Evolutionary conservation across 805 yeast genomes (phyloP), one percentile per base, ranked within the genome.

Genomic region (Yamadazyma kitorensis): DNA sequence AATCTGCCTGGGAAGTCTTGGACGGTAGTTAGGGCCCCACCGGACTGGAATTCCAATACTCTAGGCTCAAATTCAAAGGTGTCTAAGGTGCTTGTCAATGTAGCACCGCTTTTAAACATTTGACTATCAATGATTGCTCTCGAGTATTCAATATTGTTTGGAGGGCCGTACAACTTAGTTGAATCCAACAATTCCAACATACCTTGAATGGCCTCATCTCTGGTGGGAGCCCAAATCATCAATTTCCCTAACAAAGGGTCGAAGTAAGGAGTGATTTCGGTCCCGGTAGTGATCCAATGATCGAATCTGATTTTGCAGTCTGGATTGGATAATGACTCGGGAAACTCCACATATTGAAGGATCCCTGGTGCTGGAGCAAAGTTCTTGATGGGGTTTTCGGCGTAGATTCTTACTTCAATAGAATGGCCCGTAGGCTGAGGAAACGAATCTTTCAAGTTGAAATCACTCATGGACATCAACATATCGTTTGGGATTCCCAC

Each of bases 301-400:
- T 91, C 98, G 44, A 89, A 76, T 62, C 98, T 79, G 8, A 23
- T 13, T n/a, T 23, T 23, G 12, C n/a, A 23, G 6, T 23, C n/a
- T 11, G 25, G 8, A 8, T 96, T 96, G 82, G 87, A 82, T 12
- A 27, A 27, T 82, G 86, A 82, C 13, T 64, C 59, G 3, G 98
- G 97, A 71, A 88, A 91, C 29, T 61, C 55, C 27, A 91, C 88
- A 43, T 86, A 87, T 6, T 86, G 79, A 39, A 91, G 66, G 57
- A 82, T 93, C 44, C 98, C 98, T 15, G 98, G 97, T 18, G 96
- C 86, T 13, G 98, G 98, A 70, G 81, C 74, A 61, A 91, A 91
- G 45, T 82, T 95, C 55, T 86, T 88, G 27, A 84, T 88, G 1
- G 98, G 97, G 64, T 91, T 89, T 61, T 91, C 98, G 19, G 98